Percentiles rank a stretch among this genome's conserved stretches.
Conservation (phyloP, 331 rosid genomes). For the Acacia concinna region DNA sequence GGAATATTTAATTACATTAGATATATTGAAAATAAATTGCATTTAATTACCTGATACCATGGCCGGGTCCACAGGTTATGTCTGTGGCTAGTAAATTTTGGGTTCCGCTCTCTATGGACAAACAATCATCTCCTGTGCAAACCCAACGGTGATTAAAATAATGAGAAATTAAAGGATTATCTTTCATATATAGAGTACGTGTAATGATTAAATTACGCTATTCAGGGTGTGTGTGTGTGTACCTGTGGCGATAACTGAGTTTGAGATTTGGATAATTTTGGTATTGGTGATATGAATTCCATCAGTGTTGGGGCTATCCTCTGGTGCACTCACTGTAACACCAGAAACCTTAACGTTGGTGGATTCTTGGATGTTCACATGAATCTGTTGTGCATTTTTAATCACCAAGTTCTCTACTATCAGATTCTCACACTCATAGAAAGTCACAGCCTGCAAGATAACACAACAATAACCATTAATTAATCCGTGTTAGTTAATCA, state of each 20-base stretch:
- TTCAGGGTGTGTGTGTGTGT: background rate
- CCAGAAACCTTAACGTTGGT: slow-evolving; percentile 41
- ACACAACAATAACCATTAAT: background rate
- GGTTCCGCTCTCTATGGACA: slow-evolving; percentile 55
- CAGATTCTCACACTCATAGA: slow-evolving; percentile 42
- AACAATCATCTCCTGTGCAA: slow-evolving; percentile 57
- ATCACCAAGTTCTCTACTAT: slow-evolving; percentile 49
- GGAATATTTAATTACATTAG: background rate
- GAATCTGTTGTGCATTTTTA: slow-evolving; percentile 64
- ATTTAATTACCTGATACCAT: slow-evolving; percentile 56
- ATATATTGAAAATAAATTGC: background rate
- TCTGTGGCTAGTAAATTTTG: slow-evolving; percentile 36
- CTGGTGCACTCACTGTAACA: slow-evolving; percentile 54
- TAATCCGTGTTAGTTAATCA: no score
- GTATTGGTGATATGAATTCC: slow-evolving; percentile 72
- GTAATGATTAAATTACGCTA: background rate
- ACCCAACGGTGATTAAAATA: background rate
- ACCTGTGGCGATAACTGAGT: slow-evolving; percentile 64
- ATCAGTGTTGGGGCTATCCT: slow-evolving; percentile 74
- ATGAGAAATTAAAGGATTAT: background rate
- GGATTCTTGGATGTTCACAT: slow-evolving; percentile 44
- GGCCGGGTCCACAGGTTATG: slow-evolving; percentile 67
- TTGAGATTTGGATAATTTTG: slow-evolving; percentile 46
- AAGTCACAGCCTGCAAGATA: slow-evolving; percentile 64
- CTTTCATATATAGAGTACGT: background rate